Base-by-base conservation (phyloP, 805 yeast genomes). In the Kazachstania viticola region DNA sequence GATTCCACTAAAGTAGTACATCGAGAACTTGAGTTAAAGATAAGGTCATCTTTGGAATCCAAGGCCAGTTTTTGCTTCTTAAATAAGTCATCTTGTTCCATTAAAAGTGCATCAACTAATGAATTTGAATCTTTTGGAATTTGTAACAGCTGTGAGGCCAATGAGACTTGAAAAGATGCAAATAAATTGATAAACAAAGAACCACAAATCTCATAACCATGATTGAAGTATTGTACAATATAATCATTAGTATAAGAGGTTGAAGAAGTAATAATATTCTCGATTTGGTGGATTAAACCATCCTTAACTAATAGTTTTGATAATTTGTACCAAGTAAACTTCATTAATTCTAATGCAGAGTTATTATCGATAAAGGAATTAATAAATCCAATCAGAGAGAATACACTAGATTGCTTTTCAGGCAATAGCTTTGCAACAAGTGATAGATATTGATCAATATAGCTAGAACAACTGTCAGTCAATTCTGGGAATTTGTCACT, bases 331-430 rank as follows among this genome's bases (percentile, higher is more conserved):
- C 54, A 50, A 9, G 42, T 39, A 14, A 30, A 29, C 27, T 38
- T 28, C 6, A 35, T 32, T 11, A 49, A 30, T 14, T 36, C 38
- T 13, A 37, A 5, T 3, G 49, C 31, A 3, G 40, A 30, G 6
- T 38, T 36, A 17, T 33, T 36, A n/a, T 34, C 23, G 11, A 43
- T 35, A 24, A 54, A 45, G 0, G 66, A 57, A 32, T 53, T 55
- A 29, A 64, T 32, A 30, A 62, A 59, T 0, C 69, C 69, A 3
- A 58, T 26, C 5, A 62, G 42, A 28, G 64, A 61, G 37, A 62
- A 56, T 17, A 49, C 45, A 24, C 44, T 37, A 3, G 43, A 26
- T 4, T 35, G 35, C 21, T 38, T 41, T 13, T 42, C 39, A 14
- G 37, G 30, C 2, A 35, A 31, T 7, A 42, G 16, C 14, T 40